Conservation (phyloP, 495 filamentous ascomycete genomes). For the Aspergillus conjunctus region DNA sequence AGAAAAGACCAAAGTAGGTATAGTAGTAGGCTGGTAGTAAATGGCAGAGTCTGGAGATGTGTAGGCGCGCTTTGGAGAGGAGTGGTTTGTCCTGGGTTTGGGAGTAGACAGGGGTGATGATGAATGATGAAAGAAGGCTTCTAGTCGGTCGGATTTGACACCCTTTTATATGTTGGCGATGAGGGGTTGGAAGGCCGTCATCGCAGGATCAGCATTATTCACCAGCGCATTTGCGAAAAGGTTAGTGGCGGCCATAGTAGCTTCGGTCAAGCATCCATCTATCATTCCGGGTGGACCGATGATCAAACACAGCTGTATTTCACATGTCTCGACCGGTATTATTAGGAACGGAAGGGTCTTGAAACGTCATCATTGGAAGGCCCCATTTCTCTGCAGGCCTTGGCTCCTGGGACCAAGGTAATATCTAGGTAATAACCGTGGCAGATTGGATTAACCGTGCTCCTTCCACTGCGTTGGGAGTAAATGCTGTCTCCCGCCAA, state of each 20-base stretch:
- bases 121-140: conserved; percentile 4
- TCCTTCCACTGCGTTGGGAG: not conserved
- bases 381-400: conserved; percentile 23
- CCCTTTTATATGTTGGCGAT: conserved; percentile 38
- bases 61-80: not conserved
- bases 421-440: conserved; percentile 2
- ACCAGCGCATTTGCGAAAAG: conserved; percentile 28
- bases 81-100: conserved; percentile 8
- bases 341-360: conserved; percentile 17
- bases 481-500: not conserved
- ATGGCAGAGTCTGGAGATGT: conserved; percentile 5
- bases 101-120: conserved; percentile 16
- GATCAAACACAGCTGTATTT: conserved; percentile 26
- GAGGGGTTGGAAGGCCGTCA: conserved; percentile 33
- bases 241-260: conserved; percentile 25
- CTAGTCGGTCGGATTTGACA: conserved; percentile 28
- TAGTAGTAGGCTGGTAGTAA: not conserved
- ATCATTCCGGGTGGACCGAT: conserved; percentile 22
- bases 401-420: conserved; percentile 19
- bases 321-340: conserved; percentile 27
- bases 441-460: not conserved
- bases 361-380: conserved; percentile 27
- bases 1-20: conserved; percentile 13
- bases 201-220: conserved; percentile 37
- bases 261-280: conserved; percentile 28